Base-by-base conservation (phyloP, 1,284 basidiomycete genomes). In the Vanrija pseudolonga region DNA sequence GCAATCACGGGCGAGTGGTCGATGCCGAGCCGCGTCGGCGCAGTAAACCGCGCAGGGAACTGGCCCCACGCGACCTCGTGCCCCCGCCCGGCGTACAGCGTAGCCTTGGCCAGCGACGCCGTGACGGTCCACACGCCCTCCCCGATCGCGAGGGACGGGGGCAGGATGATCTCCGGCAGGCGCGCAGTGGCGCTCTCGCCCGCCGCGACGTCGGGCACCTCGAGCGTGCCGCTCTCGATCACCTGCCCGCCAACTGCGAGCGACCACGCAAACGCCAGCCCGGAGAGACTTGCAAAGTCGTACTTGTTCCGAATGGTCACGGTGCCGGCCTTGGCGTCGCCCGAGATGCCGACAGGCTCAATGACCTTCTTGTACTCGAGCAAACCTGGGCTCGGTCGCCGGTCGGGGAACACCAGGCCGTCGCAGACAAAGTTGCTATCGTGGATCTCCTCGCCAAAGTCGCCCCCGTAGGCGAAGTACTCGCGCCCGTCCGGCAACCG, bases 371-470 rank as follows among this genome's bases (percentile, higher is more conserved):
- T 45, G 41, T 55, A 46, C 42, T 61, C 56, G 37, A 47, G 11
- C 56, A 61, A 17, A 0, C 45, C 59, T 1, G 59, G 59, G 24
- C 45, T 46, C 7, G 56, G 56, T 4, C 15, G 44, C 18, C 59
- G 48, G 39, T 61, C 53, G 28, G 59, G 59, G 39, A 61, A 61
- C 5, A 61, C 9, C 1, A 61, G 46, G 1, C 59, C 59, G 32
- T 61, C 59, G 39, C 55, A 57, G 42, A 52, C 32, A 47, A 61
- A 61, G 47, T 56, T 61, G 37, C 50, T 41, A 18, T 51, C 56
- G 28, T 58, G 56, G 12, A 54, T 37, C 46, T 55, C 55, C 53
- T 66, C 64, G 19, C 62, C 64, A 59, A 66, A 66, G 50, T 66
- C 64, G 9, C 64, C 64, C 17, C 64, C 64, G 43, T 64, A 64